Percentiles rank a stretch among this genome's conserved stretches.
phyloP scores from a whole-genome alignment of 768 basidiomycete genomes.

The Terana coerulea region DNA sequence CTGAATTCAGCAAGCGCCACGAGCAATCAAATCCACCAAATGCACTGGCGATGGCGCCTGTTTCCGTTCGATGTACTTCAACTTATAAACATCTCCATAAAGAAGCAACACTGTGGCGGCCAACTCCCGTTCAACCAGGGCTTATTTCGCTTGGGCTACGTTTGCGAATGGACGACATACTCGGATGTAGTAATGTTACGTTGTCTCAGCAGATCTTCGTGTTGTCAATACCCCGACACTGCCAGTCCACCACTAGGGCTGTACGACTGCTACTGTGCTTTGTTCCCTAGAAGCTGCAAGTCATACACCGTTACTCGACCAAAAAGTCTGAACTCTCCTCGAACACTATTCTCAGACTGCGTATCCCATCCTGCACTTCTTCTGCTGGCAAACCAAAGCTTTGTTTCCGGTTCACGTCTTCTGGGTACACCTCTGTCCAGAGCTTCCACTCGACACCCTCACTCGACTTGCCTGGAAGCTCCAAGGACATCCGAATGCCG shows the following conservation, averaged over 20 bases:
- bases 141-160: too few relatives aligned
- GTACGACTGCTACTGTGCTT: neutral
- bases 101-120: too few relatives aligned
- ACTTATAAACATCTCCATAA: too few relatives aligned
- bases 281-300: conserved; percentile 27
- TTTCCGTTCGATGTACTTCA: too few relatives aligned
- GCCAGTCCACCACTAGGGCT: neutral
- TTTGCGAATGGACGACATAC: too few relatives aligned
- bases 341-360: conserved; percentile 62
- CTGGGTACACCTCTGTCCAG: conserved; percentile 62
- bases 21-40: too few relatives aligned
- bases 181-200: too few relatives aligned
- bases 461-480: conserved; percentile 29
- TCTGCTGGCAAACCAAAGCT: conserved; percentile 47
- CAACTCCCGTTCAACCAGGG: too few relatives aligned
- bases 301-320: conserved; percentile 78
- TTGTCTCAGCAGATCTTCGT: too few relatives aligned
- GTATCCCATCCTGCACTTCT: conserved; percentile 30
- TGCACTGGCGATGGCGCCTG: too few relatives aligned
- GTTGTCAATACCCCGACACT: neutral
- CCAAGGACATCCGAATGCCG: conserved; percentile 58
- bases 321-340: conserved; percentile 85
- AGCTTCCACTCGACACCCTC: conserved; percentile 44
- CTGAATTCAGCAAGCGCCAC: too few relatives aligned
- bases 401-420: conserved; percentile 76